Evolutionary conservation across 768 basidiomycete species (phyloP).

Genomic region (Lactifluus volemus): DNA sequence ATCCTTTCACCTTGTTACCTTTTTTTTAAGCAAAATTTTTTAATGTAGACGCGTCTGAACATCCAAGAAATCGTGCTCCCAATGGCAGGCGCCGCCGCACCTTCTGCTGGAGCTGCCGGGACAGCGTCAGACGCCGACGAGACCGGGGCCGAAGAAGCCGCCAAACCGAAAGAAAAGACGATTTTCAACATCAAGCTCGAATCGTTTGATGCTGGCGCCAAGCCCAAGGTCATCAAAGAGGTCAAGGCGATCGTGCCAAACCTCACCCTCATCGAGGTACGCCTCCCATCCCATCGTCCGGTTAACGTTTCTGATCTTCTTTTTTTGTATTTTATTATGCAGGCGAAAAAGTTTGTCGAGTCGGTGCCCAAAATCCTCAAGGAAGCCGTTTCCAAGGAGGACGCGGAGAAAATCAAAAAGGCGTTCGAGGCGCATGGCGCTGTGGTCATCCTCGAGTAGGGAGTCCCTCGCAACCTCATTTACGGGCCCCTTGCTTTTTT

Average conservation of each 20-base stretch:
- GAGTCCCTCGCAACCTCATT: background rate
- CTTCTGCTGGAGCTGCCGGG: constrained; percentile 38
- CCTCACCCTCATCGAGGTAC: constrained; percentile 92
- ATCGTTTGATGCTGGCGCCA: constrained; percentile 84
- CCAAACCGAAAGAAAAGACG: constrained; percentile 98
- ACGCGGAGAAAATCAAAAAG: constrained; percentile 92
- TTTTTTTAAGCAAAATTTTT: background rate
- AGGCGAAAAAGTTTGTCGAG: constrained; percentile 99
- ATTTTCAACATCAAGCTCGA: constrained; percentile 93
- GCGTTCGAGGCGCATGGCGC: constrained; percentile 87
- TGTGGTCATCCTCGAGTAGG: constrained; percentile 74
- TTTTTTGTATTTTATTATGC: background rate
- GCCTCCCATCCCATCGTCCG: constrained; percentile 22
- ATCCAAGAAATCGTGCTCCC: constrained; percentile 98
- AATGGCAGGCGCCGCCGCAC: constrained; percentile 53
- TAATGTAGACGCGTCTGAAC: constrained; percentile 76
- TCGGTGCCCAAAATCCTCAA: constrained; percentile 88
- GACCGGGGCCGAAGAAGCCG: constrained; percentile 29
- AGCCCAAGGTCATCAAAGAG: constrained; percentile 96
- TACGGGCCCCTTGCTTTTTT: background rate
- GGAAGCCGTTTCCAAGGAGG: constrained; percentile 93
- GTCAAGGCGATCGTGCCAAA: constrained; percentile 94
- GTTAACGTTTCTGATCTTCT: too few species aligned
- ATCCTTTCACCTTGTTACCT: too few species aligned
- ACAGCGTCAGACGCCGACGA: constrained; percentile 54